Evolutionary conservation across 2,329 filamentous ascomycete species (phyloP).

Genomic region (Aspergillus sp.): DNA sequence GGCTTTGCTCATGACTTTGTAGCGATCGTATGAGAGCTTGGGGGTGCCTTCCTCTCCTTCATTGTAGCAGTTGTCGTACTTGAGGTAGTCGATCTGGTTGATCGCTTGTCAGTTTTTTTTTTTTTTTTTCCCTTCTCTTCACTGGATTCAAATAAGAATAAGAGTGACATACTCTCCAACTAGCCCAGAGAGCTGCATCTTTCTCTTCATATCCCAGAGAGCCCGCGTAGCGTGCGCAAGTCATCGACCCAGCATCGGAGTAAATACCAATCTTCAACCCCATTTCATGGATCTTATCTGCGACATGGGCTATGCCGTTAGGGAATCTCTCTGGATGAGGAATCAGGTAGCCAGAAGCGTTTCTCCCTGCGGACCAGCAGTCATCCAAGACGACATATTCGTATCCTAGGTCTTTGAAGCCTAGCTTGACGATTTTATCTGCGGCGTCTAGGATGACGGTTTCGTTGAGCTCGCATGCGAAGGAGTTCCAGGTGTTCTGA

Average conservation of each 20-base stretch:
- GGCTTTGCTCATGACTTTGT: constrained; percentile 45
- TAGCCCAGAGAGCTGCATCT: constrained; percentile 50
- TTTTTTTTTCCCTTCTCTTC: too few species aligned
- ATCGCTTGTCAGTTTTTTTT: background rate
- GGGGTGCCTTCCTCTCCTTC: constrained; percentile 47
- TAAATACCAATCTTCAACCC: constrained; percentile 53
- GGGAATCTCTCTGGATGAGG: constrained; percentile 43
- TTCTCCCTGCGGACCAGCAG: constrained; percentile 47
- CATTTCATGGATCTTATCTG: constrained; percentile 44
- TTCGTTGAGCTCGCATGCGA: constrained; percentile 42
- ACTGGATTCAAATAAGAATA: constrained; percentile 8
- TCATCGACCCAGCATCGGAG: constrained; percentile 31
- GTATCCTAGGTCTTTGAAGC: constrained; percentile 43
- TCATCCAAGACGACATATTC: constrained; percentile 49
- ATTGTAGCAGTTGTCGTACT: constrained; percentile 57
- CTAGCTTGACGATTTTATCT: constrained; percentile 36
- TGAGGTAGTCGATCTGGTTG: constrained; percentile 39
- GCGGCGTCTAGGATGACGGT: constrained; percentile 41
- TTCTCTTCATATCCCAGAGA: constrained; percentile 47
- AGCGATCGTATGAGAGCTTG: constrained; percentile 43
- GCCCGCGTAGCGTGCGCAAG: constrained; percentile 35
- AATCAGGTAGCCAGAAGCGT: constrained; percentile 39
- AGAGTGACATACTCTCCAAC: constrained; percentile 41
- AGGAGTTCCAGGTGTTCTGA: constrained; percentile 36
- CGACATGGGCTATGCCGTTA: constrained; percentile 44